A percentile compares a stretch with the other conserved stretches of the same genome.
These are phyloP conservation scores for Beauveria medogensis DNA, from an alignment of 2,329 filamentous ascomycete genomes.

Conservation along the genomic window DNA sequence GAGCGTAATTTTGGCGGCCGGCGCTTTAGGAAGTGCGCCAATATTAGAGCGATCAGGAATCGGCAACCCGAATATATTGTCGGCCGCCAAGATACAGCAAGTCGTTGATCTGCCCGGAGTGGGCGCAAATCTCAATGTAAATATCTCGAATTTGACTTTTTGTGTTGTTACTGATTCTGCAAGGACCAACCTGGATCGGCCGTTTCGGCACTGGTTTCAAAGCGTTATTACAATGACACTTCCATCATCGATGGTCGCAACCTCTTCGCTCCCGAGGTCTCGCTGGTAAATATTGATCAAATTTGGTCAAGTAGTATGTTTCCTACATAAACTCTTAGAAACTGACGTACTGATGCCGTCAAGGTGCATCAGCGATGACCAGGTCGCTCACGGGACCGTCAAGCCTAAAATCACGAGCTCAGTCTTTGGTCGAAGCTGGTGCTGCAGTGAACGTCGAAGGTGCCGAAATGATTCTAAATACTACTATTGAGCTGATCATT, in stretches of 20 bases:
- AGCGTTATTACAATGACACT: slow-evolving; percentile 16
- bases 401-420: slow-evolving; percentile 13
- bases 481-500: slow-evolving; percentile 16
- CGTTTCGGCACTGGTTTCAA: slow-evolving; percentile 14
- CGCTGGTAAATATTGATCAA: slow-evolving; percentile 17
- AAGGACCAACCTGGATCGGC: slow-evolving; percentile 17
- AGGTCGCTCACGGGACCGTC: neutral
- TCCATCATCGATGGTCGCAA: slow-evolving; percentile 14
- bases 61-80: slow-evolving; percentile 38
- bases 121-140: slow-evolving; percentile 24
- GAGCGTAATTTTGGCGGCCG: slow-evolving; percentile 15
- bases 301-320: slow-evolving; percentile 13
- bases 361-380: slow-evolving; percentile 2
- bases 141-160: neutral
- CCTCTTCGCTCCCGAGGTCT: slow-evolving; percentile 17
- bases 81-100: slow-evolving; percentile 36
- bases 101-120: slow-evolving; percentile 48
- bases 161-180: neutral
- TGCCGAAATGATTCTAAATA: slow-evolving; percentile 16
- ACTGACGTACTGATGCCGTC: too few relatives aligned
- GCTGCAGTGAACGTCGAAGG: slow-evolving; percentile 16
- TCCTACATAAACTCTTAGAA: neutral
- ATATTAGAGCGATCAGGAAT: slow-evolving; percentile 49
- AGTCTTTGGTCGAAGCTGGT: slow-evolving; percentile 15
- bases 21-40: slow-evolving; percentile 13